Conservation (phyloP, 2,329 filamentous ascomycete species). For the Sporothrix brasiliensis region DNA sequence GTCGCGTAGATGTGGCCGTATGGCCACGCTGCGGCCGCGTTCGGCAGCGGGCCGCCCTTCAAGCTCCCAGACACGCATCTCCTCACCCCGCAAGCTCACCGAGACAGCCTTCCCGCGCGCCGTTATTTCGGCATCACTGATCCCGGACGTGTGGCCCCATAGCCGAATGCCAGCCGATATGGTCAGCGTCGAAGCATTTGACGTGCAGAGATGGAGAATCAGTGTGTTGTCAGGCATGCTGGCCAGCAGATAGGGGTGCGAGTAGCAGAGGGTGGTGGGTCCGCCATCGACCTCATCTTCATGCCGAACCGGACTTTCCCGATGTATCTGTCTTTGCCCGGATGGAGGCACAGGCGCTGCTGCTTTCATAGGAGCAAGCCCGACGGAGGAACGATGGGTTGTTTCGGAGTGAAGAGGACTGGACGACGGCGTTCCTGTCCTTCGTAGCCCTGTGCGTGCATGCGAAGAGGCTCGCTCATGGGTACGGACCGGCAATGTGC, state of each 20-base stretch:
- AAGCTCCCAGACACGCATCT: constrained; percentile 85
- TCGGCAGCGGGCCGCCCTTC: constrained; percentile 56
- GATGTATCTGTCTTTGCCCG: neutral
- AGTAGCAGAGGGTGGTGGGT: constrained; percentile 68
- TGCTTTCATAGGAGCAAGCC: too few relatives aligned
- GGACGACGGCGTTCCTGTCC: neutral
- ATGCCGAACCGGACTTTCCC: neutral
- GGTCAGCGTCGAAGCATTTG: constrained; percentile 65
- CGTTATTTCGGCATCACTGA: constrained; percentile 82
- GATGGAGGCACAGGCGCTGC: neutral
- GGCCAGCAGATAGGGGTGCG: constrained; percentile 81
- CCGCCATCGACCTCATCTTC: constrained; percentile 41
- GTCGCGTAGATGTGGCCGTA: constrained; percentile 46
- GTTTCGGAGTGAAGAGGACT: neutral
- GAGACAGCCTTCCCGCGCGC: constrained; percentile 85
- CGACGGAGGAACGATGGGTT: neutral
- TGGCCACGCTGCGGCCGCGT: constrained; percentile 53
- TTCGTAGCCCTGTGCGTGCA: neutral
- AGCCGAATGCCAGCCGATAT: constrained; percentile 75
- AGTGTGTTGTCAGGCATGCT: constrained; percentile 87
- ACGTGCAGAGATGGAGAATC: constrained; percentile 78
- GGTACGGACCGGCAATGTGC: constrained; percentile 43
- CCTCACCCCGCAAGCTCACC: constrained; percentile 77
- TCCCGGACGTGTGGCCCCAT: constrained; percentile 90
- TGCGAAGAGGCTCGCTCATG: neutral